These are phyloP conservation scores for Magnusiomyces tetraspermus DNA, from an alignment of 1,139 yeast species.

Conservation along the genomic window DNA sequence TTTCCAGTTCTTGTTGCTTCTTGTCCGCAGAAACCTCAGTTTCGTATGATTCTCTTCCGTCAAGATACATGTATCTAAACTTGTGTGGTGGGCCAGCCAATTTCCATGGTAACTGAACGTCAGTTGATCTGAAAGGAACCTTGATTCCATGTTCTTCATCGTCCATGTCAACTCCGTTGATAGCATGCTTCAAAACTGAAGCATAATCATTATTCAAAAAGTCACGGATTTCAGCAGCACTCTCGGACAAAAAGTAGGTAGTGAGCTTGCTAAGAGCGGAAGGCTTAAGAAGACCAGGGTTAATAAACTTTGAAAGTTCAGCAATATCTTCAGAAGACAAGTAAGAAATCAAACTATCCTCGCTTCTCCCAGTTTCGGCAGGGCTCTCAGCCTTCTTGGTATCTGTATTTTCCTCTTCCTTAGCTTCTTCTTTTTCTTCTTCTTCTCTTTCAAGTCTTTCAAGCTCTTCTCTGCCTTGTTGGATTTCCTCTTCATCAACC, in stretches of 20 bases:
- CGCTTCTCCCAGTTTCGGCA: not conserved
- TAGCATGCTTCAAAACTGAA: slow-evolving; percentile 36
- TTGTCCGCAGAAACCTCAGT: slow-evolving; percentile 17
- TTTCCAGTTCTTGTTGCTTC: slow-evolving; percentile 17
- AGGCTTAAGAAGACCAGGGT: slow-evolving; percentile 43
- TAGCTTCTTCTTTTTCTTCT: slow-evolving; percentile 10
- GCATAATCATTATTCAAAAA: slow-evolving; percentile 56
- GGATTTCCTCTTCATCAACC: slow-evolving; percentile 16
- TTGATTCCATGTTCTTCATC: slow-evolving; percentile 40
- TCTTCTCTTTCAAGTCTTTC: slow-evolving; percentile 23
- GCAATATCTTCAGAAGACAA: slow-evolving; percentile 33
- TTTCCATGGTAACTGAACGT: slow-evolving; percentile 71
- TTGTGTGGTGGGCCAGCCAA: slow-evolving; percentile 92
- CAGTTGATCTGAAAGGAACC: slow-evolving; percentile 50
- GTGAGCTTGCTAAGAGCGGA: slow-evolving; percentile 40
- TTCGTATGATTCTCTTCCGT: slow-evolving; percentile 24
- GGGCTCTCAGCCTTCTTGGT: not conserved
- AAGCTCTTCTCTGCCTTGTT: slow-evolving; percentile 17
- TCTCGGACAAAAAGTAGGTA: slow-evolving; percentile 50
- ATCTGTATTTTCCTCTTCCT: not conserved
- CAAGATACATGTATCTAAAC: slow-evolving; percentile 75
- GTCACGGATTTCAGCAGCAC: slow-evolving; percentile 57
- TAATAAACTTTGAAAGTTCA: slow-evolving; percentile 46
- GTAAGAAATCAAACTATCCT: slow-evolving; percentile 6
- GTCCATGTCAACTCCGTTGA: slow-evolving; percentile 37